Conservation (phyloP, 2,329 filamentous ascomycete species). For the Ophiostoma piceae region DNA sequence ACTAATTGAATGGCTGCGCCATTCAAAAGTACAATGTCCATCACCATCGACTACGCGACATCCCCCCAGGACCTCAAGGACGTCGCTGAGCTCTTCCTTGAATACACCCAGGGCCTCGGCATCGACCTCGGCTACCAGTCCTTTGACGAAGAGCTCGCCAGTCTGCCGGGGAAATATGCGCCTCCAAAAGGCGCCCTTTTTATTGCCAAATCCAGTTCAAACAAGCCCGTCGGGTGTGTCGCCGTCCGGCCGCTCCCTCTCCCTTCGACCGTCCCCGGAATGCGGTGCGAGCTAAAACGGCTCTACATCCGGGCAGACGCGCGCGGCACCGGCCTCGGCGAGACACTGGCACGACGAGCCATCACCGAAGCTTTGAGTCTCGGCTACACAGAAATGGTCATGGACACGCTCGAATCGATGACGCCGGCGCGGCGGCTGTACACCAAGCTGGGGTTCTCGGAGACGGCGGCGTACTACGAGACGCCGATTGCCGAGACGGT, state of each 20-base stretch:
- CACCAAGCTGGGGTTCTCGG: constrained; percentile 42
- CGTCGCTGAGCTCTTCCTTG: constrained; percentile 24
- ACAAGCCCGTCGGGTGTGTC: constrained; percentile 21
- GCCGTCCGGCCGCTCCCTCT: constrained; percentile 22
- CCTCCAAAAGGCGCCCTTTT: constrained; percentile 18
- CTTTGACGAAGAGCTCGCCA: constrained; percentile 23
- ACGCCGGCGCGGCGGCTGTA: constrained; percentile 40
- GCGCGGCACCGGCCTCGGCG: constrained; percentile 24
- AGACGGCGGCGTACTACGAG: constrained; percentile 25
- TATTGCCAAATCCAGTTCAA: constrained; percentile 14
- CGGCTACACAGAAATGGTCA: constrained; percentile 23
- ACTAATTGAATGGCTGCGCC: no score
- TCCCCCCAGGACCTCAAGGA: constrained; percentile 19
- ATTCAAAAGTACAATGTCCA: no score
- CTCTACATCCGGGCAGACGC: constrained; percentile 23
- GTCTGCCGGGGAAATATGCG: constrained; percentile 26
- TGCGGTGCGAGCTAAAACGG: constrained; percentile 26
- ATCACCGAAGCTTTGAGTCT: constrained; percentile 12
- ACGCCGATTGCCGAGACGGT: constrained; percentile 24
- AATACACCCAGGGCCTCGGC: constrained; percentile 24
- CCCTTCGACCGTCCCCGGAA: no score
- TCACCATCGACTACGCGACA: constrained; percentile 17
- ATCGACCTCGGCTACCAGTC: constrained; percentile 28
- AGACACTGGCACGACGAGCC: constrained; percentile 17
- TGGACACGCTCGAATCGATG: constrained; percentile 26